phyloP scores from a whole-genome alignment of 2,329 filamentous ascomycete species.

The Pyricularia pennisetigena region DNA sequence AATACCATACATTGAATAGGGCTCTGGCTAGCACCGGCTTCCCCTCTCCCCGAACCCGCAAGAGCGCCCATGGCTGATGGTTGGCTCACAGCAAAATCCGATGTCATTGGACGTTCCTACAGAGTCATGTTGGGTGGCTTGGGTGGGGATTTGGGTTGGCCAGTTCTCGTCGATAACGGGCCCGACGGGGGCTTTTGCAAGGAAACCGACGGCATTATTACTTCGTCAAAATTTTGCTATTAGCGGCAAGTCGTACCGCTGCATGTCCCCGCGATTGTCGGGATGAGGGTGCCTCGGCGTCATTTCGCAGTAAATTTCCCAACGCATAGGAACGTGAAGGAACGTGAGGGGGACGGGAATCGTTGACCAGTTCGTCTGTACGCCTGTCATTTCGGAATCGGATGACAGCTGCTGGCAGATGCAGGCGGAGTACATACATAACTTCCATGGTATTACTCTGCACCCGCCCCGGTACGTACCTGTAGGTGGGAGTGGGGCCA shows the following conservation, averaged over 20 bases:
- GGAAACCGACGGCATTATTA: neutral
- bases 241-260: neutral
- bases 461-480: neutral
- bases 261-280: neutral
- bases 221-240: neutral
- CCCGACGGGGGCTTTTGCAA: neutral
- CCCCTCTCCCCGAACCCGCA: neutral
- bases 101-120: neutral
- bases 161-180: neutral
- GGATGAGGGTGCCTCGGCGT: neutral
- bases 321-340: neutral
- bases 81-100: neutral
- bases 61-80: neutral
- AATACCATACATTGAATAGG: neutral
- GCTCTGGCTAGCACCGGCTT: too few relatives aligned
- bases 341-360: neutral
- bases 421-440: neutral
- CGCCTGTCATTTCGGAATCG: neutral
- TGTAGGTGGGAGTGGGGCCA: neutral
- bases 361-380: neutral
- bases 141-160: neutral
- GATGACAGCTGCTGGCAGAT: neutral
- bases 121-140: neutral
- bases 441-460: neutral
- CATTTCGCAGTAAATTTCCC: neutral